A percentile compares a stretch with the other conserved stretches of the same genome.
phyloP scores from a whole-genome alignment of 192 early-diverging fungal genomes.

The Podila horticola region DNA sequence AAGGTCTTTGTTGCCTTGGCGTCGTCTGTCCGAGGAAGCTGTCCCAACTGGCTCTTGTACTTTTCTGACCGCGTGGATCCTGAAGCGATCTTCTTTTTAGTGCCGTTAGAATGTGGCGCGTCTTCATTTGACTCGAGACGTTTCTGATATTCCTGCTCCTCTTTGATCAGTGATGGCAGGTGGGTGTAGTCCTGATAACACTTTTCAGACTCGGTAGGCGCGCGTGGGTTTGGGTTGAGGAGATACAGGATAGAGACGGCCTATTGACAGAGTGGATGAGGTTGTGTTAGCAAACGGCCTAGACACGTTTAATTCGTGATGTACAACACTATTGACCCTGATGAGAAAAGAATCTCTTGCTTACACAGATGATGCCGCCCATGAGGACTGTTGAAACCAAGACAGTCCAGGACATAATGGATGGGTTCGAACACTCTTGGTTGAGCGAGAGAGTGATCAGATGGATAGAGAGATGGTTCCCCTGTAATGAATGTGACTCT shows the following conservation, averaged over 20 bases:
- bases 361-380: neutral
- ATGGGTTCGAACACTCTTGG: neutral
- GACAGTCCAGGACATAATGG: neutral
- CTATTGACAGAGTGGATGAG: neutral
- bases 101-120: neutral
- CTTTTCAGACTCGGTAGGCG: constrained; percentile 26
- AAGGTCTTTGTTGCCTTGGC: constrained; percentile 62
- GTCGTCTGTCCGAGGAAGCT: constrained; percentile 58
- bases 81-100: constrained; percentile 46
- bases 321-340: neutral
- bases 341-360: neutral
- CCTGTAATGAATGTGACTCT: neutral
- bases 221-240: constrained; percentile 30
- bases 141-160: constrained; percentile 34
- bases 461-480: neutral
- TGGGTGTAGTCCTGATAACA: constrained; percentile 45
- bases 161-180: constrained; percentile 36
- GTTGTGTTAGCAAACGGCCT: neutral
- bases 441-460: neutral
- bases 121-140: neutral
- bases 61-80: constrained; percentile 60
- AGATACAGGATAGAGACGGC: constrained; percentile 31
- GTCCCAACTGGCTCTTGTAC: constrained; percentile 56
- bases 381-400: neutral
- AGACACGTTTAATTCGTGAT: neutral